Evolutionary conservation across 2,329 filamentous ascomycete genomes (phyloP).

Genomic region (Cladophialophora bantiana): DNA sequence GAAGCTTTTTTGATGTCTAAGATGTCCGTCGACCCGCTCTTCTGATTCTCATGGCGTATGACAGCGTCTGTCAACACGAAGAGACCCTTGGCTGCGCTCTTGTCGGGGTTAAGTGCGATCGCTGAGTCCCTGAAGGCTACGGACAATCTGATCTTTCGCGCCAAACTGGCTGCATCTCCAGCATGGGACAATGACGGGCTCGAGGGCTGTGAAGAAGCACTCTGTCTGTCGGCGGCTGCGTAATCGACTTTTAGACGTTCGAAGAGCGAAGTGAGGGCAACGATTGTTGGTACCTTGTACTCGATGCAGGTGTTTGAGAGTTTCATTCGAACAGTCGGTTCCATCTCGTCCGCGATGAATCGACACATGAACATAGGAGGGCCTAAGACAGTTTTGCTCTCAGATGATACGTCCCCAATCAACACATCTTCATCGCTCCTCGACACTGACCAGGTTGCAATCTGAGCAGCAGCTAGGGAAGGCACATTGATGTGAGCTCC

Average conservation of each 20-base stretch:
- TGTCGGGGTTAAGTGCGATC: conserved; percentile 82
- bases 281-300: conserved; percentile 83
- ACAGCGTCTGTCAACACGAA: conserved; percentile 80
- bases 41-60: conserved; percentile 70
- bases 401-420: conserved; percentile 66
- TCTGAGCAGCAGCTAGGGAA: conserved; percentile 77
- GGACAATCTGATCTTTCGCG: conserved; percentile 60
- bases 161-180: conserved; percentile 31
- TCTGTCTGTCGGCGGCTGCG: conserved; percentile 58
- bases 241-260: conserved; percentile 69
- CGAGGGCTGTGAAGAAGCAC: conserved; percentile 64
- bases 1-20: conserved; percentile 80
- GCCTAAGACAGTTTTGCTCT: conserved; percentile 43
- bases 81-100: conserved; percentile 75
- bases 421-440: conserved; percentile 76
- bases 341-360: conserved; percentile 92
- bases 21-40: conserved; percentile 67
- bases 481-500: conserved; percentile 84
- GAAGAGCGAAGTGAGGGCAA: conserved; percentile 76
- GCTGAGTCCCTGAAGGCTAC: conserved; percentile 82
- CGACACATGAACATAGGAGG: conserved; percentile 80
- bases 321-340: conserved; percentile 87
- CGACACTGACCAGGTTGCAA: conserved; percentile 67
- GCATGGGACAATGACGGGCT: conserved; percentile 34
- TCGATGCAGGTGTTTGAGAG: conserved; percentile 84